Evolutionary conservation across 352 stramenopile species (phyloP).

Genomic region (Hyphochytrium catenoides): DNA sequence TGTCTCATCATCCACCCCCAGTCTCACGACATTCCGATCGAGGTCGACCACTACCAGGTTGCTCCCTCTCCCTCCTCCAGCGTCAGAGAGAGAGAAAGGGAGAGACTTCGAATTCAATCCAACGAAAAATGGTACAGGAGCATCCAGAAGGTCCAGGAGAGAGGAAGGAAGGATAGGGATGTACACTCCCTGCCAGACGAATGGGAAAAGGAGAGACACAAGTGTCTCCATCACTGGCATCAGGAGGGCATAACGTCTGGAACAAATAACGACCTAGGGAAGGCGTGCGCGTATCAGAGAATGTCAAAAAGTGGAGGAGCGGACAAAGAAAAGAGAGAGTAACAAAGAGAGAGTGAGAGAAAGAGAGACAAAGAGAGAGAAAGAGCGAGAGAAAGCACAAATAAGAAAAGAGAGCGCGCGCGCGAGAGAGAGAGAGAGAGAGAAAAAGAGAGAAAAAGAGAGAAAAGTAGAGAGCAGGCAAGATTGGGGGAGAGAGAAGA

Average conservation of each 20-base stretch:
- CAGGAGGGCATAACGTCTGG: conserved; percentile 58
- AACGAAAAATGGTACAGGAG: conserved; percentile 80
- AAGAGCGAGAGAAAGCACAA: background rate
- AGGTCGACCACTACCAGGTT: conserved; percentile 82
- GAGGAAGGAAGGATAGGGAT: conserved; percentile 74
- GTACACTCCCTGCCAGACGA: conserved; percentile 80
- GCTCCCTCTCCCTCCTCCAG: conserved; percentile 23
- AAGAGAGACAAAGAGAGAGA: background rate
- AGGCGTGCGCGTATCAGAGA: background rate
- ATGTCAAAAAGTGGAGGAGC: background rate
- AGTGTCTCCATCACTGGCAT: conserved; percentile 73
- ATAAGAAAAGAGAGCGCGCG: background rate
- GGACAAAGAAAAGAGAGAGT: background rate
- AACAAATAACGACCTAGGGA: conserved; percentile 65
- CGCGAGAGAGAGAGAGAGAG: background rate
- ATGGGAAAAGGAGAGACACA: conserved; percentile 68
- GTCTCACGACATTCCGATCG: conserved; percentile 52
- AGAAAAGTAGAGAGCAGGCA: background rate
- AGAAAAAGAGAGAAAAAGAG: background rate
- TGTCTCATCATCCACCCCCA: conserved; percentile 2
- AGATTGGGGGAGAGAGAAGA: background rate
- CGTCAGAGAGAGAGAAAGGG: conserved; percentile 25
- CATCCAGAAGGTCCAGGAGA: conserved; percentile 77
- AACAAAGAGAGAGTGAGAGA: background rate
- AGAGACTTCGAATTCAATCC: conserved; percentile 60